These are phyloP conservation scores for Magnolia changhungtana DNA, from an alignment of 164 flowering plant species.

Conservation along the genomic window DNA sequence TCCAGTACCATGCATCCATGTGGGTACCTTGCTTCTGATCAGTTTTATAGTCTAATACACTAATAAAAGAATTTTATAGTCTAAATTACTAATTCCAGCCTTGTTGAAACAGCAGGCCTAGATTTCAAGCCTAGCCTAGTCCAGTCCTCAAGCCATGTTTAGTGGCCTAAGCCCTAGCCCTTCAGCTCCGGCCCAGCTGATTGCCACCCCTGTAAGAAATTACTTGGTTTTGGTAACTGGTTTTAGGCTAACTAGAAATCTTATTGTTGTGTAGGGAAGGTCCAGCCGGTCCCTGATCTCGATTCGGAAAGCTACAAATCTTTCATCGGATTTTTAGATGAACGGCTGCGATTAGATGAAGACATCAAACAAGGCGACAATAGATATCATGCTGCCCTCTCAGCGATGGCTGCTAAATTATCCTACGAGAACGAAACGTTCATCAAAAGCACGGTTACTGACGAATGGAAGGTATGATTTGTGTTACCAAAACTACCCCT, in stretches of 20 bases:
- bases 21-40: no score
- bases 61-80: no score
- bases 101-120: no score
- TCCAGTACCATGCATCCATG: no score
- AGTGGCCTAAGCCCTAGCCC: no score
- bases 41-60: no score
- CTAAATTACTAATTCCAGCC: no score
- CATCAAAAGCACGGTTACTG: slow-evolving; percentile 22
- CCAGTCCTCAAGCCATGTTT: no score
- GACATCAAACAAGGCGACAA: slow-evolving; percentile 13
- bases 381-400: slow-evolving; percentile 35
- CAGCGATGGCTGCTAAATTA: slow-evolving; percentile 61
- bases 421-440: slow-evolving; percentile 56
- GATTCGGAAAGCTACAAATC: slow-evolving; percentile 36
- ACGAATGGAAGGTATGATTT: slow-evolving; percentile 59
- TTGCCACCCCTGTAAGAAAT: background rate
- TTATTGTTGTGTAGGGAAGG: slow-evolving; percentile 30
- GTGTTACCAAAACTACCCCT: background rate
- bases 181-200: no score
- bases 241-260: no score
- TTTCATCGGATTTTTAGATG: slow-evolving; percentile 36
- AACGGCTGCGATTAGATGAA: slow-evolving; percentile 28
- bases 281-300: slow-evolving; percentile 35
- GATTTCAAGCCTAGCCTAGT: no score
- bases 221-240: background rate